phyloP scores from a whole-genome alignment of 495 filamentous ascomycete species.

The Penicillium fimorum region DNA sequence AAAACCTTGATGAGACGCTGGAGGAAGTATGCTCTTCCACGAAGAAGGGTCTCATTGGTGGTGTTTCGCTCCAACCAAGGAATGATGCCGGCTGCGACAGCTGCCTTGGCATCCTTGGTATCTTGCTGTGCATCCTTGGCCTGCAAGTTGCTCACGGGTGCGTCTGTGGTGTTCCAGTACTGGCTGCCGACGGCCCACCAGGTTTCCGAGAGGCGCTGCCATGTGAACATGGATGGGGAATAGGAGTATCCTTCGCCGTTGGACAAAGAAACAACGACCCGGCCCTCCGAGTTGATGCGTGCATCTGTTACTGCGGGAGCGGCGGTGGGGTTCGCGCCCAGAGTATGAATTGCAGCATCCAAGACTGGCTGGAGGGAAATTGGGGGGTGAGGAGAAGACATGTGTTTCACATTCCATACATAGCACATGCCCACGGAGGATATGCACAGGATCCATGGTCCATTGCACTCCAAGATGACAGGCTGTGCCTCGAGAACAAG shows the following conservation, averaged over 20 bases:
- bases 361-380: constrained; percentile 87
- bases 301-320: constrained; percentile 85
- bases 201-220: constrained; percentile 89
- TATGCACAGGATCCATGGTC: constrained; percentile 85
- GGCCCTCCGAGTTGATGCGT: constrained; percentile 80
- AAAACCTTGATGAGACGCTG: constrained; percentile 86
- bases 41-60: constrained; percentile 86
- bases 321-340: constrained; percentile 65
- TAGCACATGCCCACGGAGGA: constrained; percentile 85
- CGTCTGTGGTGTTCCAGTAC: constrained; percentile 96
- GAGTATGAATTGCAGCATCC: constrained; percentile 73
- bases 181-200: constrained; percentile 99
- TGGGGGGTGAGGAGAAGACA: constrained; percentile 82
- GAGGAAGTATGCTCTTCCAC: constrained; percentile 83
- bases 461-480: constrained; percentile 86
- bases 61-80: constrained; percentile 91
- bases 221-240: constrained; percentile 75
- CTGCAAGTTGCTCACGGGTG: constrained; percentile 73
- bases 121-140: constrained; percentile 59
- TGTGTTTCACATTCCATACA: constrained; percentile 89
- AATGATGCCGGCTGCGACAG: constrained; percentile 88
- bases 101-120: constrained; percentile 47
- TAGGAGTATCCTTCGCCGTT: constrained; percentile 95
- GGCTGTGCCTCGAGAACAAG: constrained; percentile 88
- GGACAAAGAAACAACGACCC: constrained; percentile 78